phyloP scores from a whole-genome alignment of 176 grass and related monocot species.

The Leersia perrieri region DNA sequence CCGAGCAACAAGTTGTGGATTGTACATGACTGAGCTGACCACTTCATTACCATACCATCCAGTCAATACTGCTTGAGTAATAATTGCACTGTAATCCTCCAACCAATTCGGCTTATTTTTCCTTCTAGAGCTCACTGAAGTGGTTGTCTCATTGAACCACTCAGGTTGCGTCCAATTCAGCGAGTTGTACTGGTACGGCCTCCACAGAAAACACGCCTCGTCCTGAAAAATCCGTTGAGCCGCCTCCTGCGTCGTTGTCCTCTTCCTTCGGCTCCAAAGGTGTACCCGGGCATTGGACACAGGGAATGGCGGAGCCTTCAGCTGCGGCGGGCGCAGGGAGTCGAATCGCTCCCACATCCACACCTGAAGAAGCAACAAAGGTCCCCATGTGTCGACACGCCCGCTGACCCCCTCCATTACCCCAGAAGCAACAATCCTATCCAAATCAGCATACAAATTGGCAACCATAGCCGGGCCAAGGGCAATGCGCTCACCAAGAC shows the following conservation, averaged over 20 bases:
- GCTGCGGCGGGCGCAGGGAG: slow-evolving; percentile 21
- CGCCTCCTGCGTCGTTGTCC: slow-evolving; percentile 15
- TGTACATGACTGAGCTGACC: slow-evolving; percentile 31
- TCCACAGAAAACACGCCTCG: slow-evolving; percentile 45
- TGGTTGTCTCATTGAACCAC: slow-evolving; percentile 36
- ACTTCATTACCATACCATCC: slow-evolving; percentile 39
- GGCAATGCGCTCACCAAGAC: slow-evolving; percentile 49
- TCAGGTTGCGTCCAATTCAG: slow-evolving; percentile 37
- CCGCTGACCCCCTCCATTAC: background rate
- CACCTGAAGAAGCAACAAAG: slow-evolving; percentile 54
- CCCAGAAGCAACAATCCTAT: slow-evolving; percentile 2
- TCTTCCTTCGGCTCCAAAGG: slow-evolving; percentile 36
- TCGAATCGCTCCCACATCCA: slow-evolving; percentile 61
- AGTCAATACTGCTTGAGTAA: slow-evolving; percentile 27
- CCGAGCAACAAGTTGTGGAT: slow-evolving; percentile 53
- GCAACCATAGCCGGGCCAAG: slow-evolving; percentile 40
- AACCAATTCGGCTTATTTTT: slow-evolving; percentile 37
- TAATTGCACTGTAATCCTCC: slow-evolving; percentile 42
- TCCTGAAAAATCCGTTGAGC: slow-evolving; percentile 30
- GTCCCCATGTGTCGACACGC: slow-evolving; percentile 35
- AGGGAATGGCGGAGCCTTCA: slow-evolving; percentile 26
- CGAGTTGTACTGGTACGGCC: slow-evolving; percentile 41
- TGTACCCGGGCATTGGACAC: slow-evolving; percentile 30
- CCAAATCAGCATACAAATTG: slow-evolving; percentile 56
- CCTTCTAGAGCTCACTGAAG: slow-evolving; percentile 26